Evolutionary conservation across 2,329 filamentous ascomycete genomes (phyloP).

Genomic region (Dichotomopilus funicola): DNA sequence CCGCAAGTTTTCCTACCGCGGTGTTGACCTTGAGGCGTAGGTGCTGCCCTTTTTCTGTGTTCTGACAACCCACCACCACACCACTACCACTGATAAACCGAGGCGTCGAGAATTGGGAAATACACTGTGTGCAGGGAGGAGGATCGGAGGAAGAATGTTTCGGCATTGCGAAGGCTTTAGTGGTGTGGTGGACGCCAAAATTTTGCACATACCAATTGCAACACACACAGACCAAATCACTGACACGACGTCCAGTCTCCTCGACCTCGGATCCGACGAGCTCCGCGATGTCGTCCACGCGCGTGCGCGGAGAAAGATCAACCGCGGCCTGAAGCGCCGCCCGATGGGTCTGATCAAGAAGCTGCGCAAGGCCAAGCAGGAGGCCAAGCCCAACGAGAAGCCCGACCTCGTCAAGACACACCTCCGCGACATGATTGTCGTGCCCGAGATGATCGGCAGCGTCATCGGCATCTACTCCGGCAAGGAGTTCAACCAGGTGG

Average conservation of each 20-base stretch:
- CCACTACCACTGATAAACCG: background rate
- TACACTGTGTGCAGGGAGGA: background rate
- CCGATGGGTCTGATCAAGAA: constrained; percentile 99
- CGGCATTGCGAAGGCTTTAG: no score
- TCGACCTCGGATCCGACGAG: constrained; percentile 97
- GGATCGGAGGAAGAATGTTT: no score
- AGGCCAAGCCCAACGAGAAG: constrained; percentile 99
- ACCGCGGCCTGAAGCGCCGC: constrained; percentile 99
- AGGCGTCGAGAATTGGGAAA: background rate
- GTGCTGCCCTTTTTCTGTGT: constrained; percentile 32
- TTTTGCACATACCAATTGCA: no score
- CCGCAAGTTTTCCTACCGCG: constrained; percentile 99
- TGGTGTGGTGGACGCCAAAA: no score
- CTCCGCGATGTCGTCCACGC: constrained; percentile 99
- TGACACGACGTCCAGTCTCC: constrained; percentile 58
- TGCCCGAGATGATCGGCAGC: constrained; percentile 99
- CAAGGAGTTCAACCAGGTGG: constrained; percentile 99
- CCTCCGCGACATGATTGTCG: constrained; percentile 99
- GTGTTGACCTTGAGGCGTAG: constrained; percentile 99
- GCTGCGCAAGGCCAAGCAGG: constrained; percentile 98
- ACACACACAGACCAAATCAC: constrained; percentile 14
- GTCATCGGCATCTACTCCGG: constrained; percentile 99
- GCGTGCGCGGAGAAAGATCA: constrained; percentile 96
- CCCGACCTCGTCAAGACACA: constrained; percentile 99
- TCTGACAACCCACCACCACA: background rate